phyloP scores from a whole-genome alignment of 1,284 basidiomycete genomes.

The Inonotus obliquus region DNA sequence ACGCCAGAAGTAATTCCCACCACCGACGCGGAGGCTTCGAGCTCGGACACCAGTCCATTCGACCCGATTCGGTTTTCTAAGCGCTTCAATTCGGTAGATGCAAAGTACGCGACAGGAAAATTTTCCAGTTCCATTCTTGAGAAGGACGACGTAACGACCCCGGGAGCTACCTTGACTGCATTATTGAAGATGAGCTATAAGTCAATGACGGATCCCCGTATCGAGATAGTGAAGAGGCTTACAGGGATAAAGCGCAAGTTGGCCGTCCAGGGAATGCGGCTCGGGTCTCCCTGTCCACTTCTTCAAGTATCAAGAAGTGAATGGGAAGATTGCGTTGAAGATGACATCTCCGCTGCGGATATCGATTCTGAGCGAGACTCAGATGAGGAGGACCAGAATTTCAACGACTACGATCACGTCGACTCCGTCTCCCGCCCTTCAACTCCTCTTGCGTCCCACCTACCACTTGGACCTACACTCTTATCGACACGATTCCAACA shows the following conservation, averaged over 20 bases:
- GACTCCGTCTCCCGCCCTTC: slow-evolving; percentile 41
- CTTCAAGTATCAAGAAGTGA: slow-evolving; percentile 25
- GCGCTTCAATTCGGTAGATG: slow-evolving; percentile 55
- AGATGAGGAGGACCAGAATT: slow-evolving; percentile 29
- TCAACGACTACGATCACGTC: slow-evolving; percentile 26
- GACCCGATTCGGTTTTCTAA: slow-evolving; percentile 67
- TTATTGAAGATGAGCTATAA: slow-evolving; percentile 22
- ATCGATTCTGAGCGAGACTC: slow-evolving; percentile 31
- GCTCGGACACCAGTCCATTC: slow-evolving; percentile 34
- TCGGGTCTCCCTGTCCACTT: slow-evolving; percentile 30
- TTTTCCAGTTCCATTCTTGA: slow-evolving; percentile 65
- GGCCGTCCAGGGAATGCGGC: slow-evolving; percentile 25
- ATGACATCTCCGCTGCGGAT: slow-evolving; percentile 26
- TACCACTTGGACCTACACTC: slow-evolving; percentile 62
- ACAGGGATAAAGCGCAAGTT: slow-evolving; percentile 61
- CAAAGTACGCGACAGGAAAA: slow-evolving; percentile 70
- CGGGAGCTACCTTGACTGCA: slow-evolving; percentile 11
- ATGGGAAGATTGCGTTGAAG: slow-evolving; percentile 25
- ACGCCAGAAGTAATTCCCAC: slow-evolving; percentile 44
- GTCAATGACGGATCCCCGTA: slow-evolving; percentile 59
- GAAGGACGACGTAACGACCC: slow-evolving; percentile 32
- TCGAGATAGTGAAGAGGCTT: slow-evolving; percentile 58
- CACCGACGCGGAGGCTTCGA: slow-evolving; percentile 9
- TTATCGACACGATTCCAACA: slow-evolving; percentile 64
- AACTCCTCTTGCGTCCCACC: slow-evolving; percentile 63